Conservation (phyloP, 257 asterid genomes). For the Forsythia viridissima region DNA sequence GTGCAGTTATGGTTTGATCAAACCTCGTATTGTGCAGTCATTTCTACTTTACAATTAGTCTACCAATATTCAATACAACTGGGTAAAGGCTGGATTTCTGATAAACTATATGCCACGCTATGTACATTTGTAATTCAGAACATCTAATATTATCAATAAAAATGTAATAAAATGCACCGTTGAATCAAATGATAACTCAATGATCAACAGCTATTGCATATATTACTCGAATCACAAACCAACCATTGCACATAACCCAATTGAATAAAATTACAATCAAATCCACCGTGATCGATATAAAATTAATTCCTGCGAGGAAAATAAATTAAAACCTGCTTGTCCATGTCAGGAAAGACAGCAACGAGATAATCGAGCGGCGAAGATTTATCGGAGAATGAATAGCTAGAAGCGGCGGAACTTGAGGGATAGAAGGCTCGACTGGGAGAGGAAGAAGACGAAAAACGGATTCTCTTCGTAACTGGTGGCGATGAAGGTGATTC, state of each 20-base stretch:
- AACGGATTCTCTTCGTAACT: slow-evolving; percentile 77
- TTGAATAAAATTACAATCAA: neutral
- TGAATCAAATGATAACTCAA: neutral
- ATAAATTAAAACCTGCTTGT: slow-evolving; percentile 63
- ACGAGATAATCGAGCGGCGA: slow-evolving; percentile 62
- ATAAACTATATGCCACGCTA: neutral
- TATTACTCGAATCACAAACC: neutral
- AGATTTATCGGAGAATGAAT: slow-evolving; percentile 29
- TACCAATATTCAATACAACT: neutral
- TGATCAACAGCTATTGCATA: neutral
- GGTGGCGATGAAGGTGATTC: slow-evolving; percentile 93
- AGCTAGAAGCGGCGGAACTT: slow-evolving; percentile 35
- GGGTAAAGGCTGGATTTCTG: neutral
- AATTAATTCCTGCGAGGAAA: neutral
- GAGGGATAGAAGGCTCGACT: slow-evolving; percentile 63
- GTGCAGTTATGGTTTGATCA: neutral
- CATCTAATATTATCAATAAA: no score
- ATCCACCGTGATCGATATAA: neutral
- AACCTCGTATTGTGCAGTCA: neutral
- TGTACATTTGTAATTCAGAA: neutral
- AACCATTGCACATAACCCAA: neutral
- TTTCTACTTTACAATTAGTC: neutral
- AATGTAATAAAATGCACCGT: neutral
- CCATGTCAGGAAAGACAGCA: slow-evolving; percentile 85
- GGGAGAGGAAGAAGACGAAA: slow-evolving; percentile 71